Evolutionary conservation across 257 asterid species (phyloP).

Genomic region (Nicotiana paniculata): DNA sequence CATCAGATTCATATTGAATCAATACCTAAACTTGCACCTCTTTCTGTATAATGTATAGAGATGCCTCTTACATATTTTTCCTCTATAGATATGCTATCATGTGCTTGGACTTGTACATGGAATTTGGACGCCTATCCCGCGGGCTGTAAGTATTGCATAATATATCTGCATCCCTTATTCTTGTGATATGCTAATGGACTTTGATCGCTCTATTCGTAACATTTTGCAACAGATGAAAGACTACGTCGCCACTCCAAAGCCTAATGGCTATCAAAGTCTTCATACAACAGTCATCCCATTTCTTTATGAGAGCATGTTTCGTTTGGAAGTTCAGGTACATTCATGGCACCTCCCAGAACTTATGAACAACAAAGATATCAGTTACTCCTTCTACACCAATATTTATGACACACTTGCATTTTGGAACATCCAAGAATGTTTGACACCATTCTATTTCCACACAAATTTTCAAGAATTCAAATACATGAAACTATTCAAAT

Average conservation of each 20-base stretch:
- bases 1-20: neutral
- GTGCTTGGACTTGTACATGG: constrained; percentile 91
- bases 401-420: neutral
- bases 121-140: constrained; percentile 93
- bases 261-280: constrained; percentile 94
- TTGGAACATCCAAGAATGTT: neutral
- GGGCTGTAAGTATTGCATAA: constrained; percentile 52
- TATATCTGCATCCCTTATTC: constrained; percentile 7
- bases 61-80: constrained; percentile 18
- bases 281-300: constrained; percentile 92
- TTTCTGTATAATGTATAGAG: neutral
- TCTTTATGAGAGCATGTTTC: constrained; percentile 88
- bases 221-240: constrained; percentile 73
- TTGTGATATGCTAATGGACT: neutral
- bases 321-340: constrained; percentile 88
- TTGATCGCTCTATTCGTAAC: constrained; percentile 6
- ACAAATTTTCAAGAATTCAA: neutral
- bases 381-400: neutral
- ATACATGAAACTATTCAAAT: neutral
- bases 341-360: constrained; percentile 3
- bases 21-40: neutral
- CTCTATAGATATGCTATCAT: constrained; percentile 79
- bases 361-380: neutral
- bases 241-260: constrained; percentile 80
- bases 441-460: neutral